Evolutionary conservation across 164 flowering plant genomes (phyloP).

Genomic region (Stephania japonica): DNA sequence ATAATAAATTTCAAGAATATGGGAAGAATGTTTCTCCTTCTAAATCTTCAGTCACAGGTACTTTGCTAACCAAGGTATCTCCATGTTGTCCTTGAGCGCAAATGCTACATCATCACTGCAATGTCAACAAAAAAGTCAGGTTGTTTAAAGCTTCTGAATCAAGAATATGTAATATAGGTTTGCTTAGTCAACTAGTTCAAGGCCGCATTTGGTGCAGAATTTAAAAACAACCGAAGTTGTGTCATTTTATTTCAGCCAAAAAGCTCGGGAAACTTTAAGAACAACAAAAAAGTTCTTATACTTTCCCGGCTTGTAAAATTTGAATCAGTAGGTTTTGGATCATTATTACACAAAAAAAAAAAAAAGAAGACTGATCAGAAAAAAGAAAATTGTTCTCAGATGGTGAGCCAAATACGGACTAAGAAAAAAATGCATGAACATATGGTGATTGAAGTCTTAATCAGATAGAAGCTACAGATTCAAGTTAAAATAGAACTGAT

Average conservation of each 20-base stretch:
- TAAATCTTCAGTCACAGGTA: slow-evolving; percentile 33
- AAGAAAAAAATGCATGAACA: no score
- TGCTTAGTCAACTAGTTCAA: background rate
- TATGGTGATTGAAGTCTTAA: no score
- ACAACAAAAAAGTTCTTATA: no score
- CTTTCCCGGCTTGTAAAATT: background rate
- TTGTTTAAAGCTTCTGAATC: slow-evolving; percentile 7
- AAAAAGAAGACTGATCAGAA: background rate
- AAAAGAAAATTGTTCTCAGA: background rate
- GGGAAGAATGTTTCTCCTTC: background rate
- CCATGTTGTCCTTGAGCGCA: slow-evolving; percentile 78
- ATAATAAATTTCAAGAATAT: background rate
- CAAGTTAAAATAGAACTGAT: background rate
- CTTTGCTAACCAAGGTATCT: slow-evolving; percentile 84
- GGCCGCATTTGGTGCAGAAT: background rate
- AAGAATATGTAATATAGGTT: background rate
- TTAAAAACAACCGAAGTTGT: no score
- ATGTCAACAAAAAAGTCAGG: slow-evolving; percentile 7
- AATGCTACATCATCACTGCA: slow-evolving; percentile 92
- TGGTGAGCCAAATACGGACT: no score
- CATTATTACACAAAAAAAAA: background rate
- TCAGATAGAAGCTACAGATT: no score
- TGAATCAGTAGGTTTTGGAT: background rate
- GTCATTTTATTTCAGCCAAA: background rate
- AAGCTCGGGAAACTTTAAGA: no score